Conservation (phyloP, 306 rosid species). For the Gillenia trifoliata region DNA sequence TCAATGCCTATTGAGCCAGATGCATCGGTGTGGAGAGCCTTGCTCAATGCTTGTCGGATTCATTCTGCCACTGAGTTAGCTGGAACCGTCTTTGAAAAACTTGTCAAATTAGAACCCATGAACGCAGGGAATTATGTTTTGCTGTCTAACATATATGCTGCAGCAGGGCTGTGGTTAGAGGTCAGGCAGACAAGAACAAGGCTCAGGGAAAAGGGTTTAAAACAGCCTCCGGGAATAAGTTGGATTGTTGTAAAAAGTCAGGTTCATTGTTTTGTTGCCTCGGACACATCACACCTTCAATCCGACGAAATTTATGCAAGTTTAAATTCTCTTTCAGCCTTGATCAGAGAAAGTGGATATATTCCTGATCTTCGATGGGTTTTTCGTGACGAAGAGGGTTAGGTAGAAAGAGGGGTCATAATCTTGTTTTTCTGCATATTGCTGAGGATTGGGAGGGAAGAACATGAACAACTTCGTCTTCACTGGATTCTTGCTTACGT, state of each 20-base stretch:
- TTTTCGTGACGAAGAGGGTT: slow-evolving; percentile 21
- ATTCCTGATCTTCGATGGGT: slow-evolving; percentile 13
- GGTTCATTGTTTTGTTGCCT: slow-evolving; percentile 30
- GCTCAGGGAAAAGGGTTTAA: slow-evolving; percentile 36
- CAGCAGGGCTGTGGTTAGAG: slow-evolving; percentile 37
- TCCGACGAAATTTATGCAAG: slow-evolving; percentile 33
- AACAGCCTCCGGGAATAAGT: slow-evolving; percentile 18
- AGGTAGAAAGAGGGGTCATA: not conserved
- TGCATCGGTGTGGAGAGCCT: slow-evolving; percentile 51
- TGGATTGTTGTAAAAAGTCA: not conserved
- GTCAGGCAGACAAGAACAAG: slow-evolving; percentile 27
- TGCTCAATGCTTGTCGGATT: slow-evolving; percentile 40
- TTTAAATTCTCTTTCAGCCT: slow-evolving; percentile 27
- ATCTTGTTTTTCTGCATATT: too few relatives aligned
- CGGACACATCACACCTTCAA: slow-evolving; percentile 31
- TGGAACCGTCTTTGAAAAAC: slow-evolving; percentile 29
- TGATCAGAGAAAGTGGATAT: slow-evolving; percentile 31
- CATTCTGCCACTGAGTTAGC: slow-evolving; percentile 21
- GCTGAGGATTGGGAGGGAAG: not conserved
- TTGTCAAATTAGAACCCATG: slow-evolving; percentile 41
- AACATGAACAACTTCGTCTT: not conserved
- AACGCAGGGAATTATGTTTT: slow-evolving; percentile 40
- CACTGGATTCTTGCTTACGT: not conserved
- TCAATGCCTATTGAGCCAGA: slow-evolving; percentile 36
- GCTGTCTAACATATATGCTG: slow-evolving; percentile 45